These are phyloP conservation scores for Melampsora larici-populina DNA, from an alignment of 1,284 basidiomycete species.

Conservation along the genomic window DNA sequence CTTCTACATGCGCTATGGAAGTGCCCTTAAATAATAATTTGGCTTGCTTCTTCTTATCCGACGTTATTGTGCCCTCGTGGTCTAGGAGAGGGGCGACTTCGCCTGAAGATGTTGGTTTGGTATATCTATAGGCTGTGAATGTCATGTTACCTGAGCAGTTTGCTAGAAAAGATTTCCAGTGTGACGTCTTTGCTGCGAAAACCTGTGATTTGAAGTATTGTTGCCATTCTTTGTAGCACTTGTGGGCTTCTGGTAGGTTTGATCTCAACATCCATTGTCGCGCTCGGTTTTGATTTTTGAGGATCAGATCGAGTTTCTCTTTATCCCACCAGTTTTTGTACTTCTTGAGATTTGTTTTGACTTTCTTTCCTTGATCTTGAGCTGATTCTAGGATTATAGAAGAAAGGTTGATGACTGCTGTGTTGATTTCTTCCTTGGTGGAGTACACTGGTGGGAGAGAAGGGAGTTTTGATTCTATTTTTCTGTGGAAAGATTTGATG, in stretches of 20 bases:
- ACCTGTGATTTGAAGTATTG: not conserved
- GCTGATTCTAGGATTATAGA: not conserved
- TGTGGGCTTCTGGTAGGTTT: not conserved
- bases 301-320: not conserved
- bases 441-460: not conserved
- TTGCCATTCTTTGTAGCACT: conserved; percentile 14
- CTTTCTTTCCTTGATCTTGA: not conserved
- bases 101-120: not conserved
- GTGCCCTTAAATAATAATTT: too few species aligned
- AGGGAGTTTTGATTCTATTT: not conserved
- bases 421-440: not conserved
- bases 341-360: not conserved
- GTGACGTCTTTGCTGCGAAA: not conserved
- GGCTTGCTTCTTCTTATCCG: not conserved
- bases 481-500: too few species aligned
- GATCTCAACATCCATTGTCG: not conserved
- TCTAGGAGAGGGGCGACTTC: not conserved
- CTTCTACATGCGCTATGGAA: too few species aligned
- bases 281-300: not conserved
- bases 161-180: not conserved
- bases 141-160: not conserved
- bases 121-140: conserved; percentile 10
- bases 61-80: not conserved
- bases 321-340: conserved; percentile 18
- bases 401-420: not conserved